Evolutionary conservation across 768 basidiomycete species (phyloP).

Genomic region (Hygrophoropsis aurantiaca): DNA sequence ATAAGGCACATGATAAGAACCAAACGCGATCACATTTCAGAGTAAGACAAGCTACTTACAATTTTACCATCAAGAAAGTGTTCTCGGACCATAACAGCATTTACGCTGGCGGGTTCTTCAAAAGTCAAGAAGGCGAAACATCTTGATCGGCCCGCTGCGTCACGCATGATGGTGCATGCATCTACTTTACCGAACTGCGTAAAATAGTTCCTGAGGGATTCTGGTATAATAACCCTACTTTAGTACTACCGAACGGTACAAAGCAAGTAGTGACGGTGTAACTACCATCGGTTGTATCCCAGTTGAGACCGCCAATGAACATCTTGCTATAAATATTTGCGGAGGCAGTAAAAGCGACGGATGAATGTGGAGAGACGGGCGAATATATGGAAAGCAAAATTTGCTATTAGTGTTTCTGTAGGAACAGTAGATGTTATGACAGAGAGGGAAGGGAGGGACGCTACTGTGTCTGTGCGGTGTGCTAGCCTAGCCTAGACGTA

Average conservation of each 20-base stretch:
- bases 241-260: slow-evolving; percentile 43
- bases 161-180: slow-evolving; percentile 98
- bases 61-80: slow-evolving; percentile 97
- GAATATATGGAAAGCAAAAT: slow-evolving; percentile 43
- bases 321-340: slow-evolving; percentile 79
- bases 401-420: slow-evolving; percentile 79
- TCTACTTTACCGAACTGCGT: slow-evolving; percentile 95
- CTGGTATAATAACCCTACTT: slow-evolving; percentile 44
- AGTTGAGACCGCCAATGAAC: slow-evolving; percentile 99
- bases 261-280: slow-evolving; percentile 37
- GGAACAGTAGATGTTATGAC: slow-evolving; percentile 64
- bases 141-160: slow-evolving; percentile 88
- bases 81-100: slow-evolving; percentile 92
- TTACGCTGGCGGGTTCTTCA: slow-evolving; percentile 88
- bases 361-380: slow-evolving; percentile 24
- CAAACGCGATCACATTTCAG: slow-evolving; percentile 6
- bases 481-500: slow-evolving; percentile 80
- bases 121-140: slow-evolving; percentile 99
- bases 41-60: slow-evolving; percentile 53
- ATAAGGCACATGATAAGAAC: slow-evolving; percentile 10
- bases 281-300: slow-evolving; percentile 99
- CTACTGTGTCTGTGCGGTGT: slow-evolving; percentile 64
- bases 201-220: slow-evolving; percentile 84
- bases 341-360: slow-evolving; percentile 17
- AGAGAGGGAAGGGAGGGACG: slow-evolving; percentile 60